These are phyloP conservation scores for Taxillus chinensis DNA, from an alignment of 164 flowering plant genomes.

Conservation along the genomic window DNA sequence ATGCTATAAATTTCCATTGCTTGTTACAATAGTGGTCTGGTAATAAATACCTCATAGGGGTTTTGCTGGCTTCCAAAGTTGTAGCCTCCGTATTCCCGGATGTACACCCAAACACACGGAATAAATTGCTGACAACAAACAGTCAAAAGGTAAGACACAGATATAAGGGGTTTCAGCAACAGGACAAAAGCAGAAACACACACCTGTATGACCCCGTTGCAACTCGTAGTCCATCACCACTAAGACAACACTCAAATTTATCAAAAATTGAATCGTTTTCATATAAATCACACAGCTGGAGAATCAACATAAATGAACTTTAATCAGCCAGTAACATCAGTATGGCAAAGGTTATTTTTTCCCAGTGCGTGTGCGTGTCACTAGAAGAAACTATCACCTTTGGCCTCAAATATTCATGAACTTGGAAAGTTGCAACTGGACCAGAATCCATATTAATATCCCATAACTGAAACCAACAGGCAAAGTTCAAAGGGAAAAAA, in stretches of 20 bases:
- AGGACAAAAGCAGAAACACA: slow-evolving; percentile 2
- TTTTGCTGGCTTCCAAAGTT: slow-evolving; percentile 96
- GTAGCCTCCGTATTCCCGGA: slow-evolving; percentile 75
- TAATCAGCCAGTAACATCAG: neutral
- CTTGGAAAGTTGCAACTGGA: slow-evolving; percentile 93
- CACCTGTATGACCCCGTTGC: slow-evolving; percentile 98
- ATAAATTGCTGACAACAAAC: slow-evolving; percentile 60
- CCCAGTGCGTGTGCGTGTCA: neutral
- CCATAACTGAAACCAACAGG: slow-evolving; percentile 62
- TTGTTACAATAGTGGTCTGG: neutral
- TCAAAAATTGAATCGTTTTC: slow-evolving; percentile 98
- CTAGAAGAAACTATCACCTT: slow-evolving; percentile 36
- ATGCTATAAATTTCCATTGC: neutral
- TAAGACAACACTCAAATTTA: slow-evolving; percentile 94
- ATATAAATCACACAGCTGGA: slow-evolving; percentile 87
- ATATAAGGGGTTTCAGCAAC: neutral
- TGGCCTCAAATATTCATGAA: slow-evolving; percentile 92
- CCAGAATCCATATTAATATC: slow-evolving; percentile 99
- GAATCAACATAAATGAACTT: neutral
- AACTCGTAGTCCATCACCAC: slow-evolving; percentile 86
- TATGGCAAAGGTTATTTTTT: neutral
- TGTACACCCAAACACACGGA: slow-evolving; percentile 83
- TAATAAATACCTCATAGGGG: slow-evolving; percentile 74
- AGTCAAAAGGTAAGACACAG: neutral
- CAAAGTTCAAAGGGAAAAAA: neutral